These are phyloP conservation scores for Sequoiadendron giganteum DNA, from an alignment of 75 land plant species.

Conservation along the genomic window DNA sequence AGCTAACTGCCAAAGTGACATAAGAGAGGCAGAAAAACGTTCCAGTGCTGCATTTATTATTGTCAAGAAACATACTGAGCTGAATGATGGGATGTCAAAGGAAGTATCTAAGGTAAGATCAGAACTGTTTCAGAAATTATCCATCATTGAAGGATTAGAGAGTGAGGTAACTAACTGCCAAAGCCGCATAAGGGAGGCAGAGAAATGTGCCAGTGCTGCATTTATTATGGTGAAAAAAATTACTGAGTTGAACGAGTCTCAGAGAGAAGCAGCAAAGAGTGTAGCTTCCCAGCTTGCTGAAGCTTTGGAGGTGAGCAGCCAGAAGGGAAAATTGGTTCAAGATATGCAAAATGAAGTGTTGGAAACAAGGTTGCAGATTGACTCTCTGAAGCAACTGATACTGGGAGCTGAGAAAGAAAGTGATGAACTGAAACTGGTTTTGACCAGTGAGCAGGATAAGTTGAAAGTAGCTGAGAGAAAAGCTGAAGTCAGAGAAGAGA, in stretches of 20 bases:
- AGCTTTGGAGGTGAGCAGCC: constrained; percentile 10
- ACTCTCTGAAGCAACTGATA: constrained; percentile 20
- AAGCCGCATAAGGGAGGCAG: constrained; percentile 27
- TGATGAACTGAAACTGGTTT: constrained; percentile 12
- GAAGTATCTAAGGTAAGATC: constrained; percentile 33
- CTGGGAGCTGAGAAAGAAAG: constrained; percentile 18
- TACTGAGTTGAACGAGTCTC: constrained; percentile 20
- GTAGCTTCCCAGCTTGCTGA: constrained; percentile 22
- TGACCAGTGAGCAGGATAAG: constrained; percentile 20
- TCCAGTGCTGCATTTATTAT: constrained; percentile 60
- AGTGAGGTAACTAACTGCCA: constrained; percentile 19
- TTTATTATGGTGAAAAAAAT: constrained; percentile 47
- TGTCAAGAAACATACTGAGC: constrained; percentile 37
- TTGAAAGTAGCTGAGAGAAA: constrained; percentile 18
- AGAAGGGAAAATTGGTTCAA: constrained; percentile 26
- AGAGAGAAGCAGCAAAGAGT: constrained; percentile 17
- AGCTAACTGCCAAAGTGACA: constrained; percentile 18
- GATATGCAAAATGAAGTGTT: constrained; percentile 16
- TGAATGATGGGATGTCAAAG: constrained; percentile 40
- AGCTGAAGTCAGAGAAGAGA: constrained; percentile 24
- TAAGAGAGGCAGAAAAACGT: constrained; percentile 37
- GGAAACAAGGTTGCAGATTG: constrained; percentile 29
- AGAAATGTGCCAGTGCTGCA: constrained; percentile 53
- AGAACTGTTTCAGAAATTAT: constrained; percentile 21
- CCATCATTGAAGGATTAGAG: constrained; percentile 27